A percentile compares a stretch with the other conserved stretches of the same genome.
These are phyloP conservation scores for Aspergillus calidoustus DNA, from an alignment of 2,329 filamentous ascomycete genomes.

Conservation along the genomic window DNA sequence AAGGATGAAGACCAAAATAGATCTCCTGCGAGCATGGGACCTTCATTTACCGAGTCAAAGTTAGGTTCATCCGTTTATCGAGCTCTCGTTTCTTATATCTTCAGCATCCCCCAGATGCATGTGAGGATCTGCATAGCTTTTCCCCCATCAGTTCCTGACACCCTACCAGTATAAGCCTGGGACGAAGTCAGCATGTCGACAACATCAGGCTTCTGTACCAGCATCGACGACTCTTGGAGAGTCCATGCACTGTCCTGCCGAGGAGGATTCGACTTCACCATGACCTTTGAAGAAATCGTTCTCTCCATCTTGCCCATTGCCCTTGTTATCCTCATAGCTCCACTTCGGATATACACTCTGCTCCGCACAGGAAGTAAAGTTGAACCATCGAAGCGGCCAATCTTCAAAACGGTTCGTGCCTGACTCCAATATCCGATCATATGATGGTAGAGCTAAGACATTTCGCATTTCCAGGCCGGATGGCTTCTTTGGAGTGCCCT, in stretches of 20 bases:
- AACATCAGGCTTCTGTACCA: background rate
- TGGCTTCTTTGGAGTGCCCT: constrained; percentile 2
- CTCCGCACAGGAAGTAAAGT: constrained; percentile 3
- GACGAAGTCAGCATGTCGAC: background rate
- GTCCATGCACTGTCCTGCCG: constrained; percentile 11
- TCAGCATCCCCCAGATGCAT: background rate
- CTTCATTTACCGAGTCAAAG: background rate
- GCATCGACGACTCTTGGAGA: constrained; percentile 9
- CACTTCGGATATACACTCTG: constrained; percentile 3
- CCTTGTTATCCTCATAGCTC: background rate
- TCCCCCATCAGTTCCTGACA: background rate
- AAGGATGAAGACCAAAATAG: background rate
- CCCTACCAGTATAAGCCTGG: background rate
- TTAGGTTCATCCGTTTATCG: background rate
- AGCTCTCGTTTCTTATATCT: constrained; percentile 3
- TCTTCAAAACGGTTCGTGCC: background rate
- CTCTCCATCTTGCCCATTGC: constrained; percentile 8
- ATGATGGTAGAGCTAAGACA: background rate
- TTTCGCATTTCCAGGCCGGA: background rate
- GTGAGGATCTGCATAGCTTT: constrained; percentile 3
- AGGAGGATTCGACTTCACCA: constrained; percentile 17
- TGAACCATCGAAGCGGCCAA: constrained; percentile 1
- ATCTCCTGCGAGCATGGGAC: background rate
- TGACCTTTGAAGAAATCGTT: constrained; percentile 14
- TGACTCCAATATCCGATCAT: background rate